These are phyloP conservation scores for Fusarium torreyae DNA, from an alignment of 2,329 filamentous ascomycete genomes.

Conservation along the genomic window DNA sequence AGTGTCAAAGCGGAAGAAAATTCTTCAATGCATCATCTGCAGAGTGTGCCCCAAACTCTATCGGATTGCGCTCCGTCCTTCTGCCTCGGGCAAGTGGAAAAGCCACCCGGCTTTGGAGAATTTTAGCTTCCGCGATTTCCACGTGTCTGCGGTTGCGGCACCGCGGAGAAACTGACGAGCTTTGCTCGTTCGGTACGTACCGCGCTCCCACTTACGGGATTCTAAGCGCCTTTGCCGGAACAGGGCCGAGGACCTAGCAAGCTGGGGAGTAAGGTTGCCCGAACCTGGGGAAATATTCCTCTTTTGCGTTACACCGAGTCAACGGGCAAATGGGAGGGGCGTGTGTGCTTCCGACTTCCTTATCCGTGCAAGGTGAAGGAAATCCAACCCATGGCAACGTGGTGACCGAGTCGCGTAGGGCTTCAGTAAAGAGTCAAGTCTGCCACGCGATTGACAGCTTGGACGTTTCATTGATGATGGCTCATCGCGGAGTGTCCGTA, in stretches of 20 bases:
- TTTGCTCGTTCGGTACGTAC: slow-evolving; percentile 8
- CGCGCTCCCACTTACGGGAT: background rate
- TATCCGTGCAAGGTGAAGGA: slow-evolving; percentile 4
- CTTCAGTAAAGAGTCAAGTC: slow-evolving; percentile 18
- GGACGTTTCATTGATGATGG: slow-evolving; percentile 29
- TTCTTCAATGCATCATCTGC: slow-evolving; percentile 9
- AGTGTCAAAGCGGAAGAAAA: slow-evolving; percentile 6
- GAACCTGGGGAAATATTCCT: slow-evolving; percentile 26
- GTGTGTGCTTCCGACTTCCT: slow-evolving; percentile 13
- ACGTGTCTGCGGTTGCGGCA: slow-evolving; percentile 37
- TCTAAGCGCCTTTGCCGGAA: slow-evolving; percentile 20
- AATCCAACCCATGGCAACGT: slow-evolving; percentile 10
- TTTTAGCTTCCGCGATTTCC: slow-evolving; percentile 39
- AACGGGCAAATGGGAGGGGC: slow-evolving; percentile 19
- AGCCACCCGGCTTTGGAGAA: slow-evolving; percentile 6
- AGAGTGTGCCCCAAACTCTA: slow-evolving; percentile 10
- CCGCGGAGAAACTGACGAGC: slow-evolving; percentile 7
- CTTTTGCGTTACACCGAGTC: slow-evolving; percentile 8
- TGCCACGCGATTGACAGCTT: slow-evolving; percentile 43
- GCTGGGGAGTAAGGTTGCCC: slow-evolving; percentile 17
- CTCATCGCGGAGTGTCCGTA: slow-evolving; percentile 29
- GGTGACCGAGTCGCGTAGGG: slow-evolving; percentile 33
- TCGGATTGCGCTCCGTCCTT: slow-evolving; percentile 20
- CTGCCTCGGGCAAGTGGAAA: slow-evolving; percentile 22
- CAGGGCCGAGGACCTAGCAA: slow-evolving; percentile 13